Evolutionary conservation across 2,329 filamentous ascomycete species (phyloP).

Genomic region (Sphaerulina musiva): DNA sequence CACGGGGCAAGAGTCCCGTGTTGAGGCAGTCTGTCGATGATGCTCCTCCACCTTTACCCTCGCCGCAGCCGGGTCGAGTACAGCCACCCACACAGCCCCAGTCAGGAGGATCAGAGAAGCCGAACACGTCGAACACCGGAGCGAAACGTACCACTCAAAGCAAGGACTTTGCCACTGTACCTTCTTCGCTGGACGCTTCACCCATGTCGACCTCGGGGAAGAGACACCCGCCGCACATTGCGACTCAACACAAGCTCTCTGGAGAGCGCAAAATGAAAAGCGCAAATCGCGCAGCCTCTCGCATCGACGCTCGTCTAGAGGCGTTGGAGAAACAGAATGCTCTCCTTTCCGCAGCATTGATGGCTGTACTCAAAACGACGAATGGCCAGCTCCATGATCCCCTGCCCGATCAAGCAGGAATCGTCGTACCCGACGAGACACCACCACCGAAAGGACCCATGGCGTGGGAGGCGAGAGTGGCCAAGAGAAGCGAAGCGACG

Average conservation of each 20-base stretch:
- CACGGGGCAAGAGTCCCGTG: slow-evolving; percentile 13
- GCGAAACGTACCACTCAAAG: slow-evolving; percentile 14
- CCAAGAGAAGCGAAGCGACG: slow-evolving; percentile 26
- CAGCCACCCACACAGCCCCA: slow-evolving; percentile 33
- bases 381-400: slow-evolving; percentile 32
- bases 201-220: slow-evolving; percentile 17
- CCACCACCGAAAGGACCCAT: slow-evolving; percentile 13
- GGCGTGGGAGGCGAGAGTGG: slow-evolving; percentile 29
- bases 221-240: slow-evolving; percentile 23
- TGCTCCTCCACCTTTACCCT: slow-evolving; percentile 29
- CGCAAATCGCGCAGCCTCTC: slow-evolving; percentile 12
- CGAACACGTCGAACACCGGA: slow-evolving; percentile 6
- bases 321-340: slow-evolving; percentile 37
- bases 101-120: slow-evolving; percentile 28
- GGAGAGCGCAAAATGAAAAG: slow-evolving; percentile 9
- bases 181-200: slow-evolving; percentile 22
- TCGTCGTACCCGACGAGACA: slow-evolving; percentile 8
- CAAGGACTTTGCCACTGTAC: slow-evolving; percentile 24
- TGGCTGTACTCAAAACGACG: slow-evolving; percentile 36
- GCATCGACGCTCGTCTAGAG: slow-evolving; percentile 33
- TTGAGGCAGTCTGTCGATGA: slow-evolving; percentile 15
- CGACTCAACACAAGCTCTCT: slow-evolving; percentile 15
- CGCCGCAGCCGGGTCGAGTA: slow-evolving; percentile 31
- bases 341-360: slow-evolving; percentile 36
- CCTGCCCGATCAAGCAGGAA: slow-evolving; percentile 2